phyloP scores from a whole-genome alignment of 768 basidiomycete genomes.

The Hericium alpestre region DNA sequence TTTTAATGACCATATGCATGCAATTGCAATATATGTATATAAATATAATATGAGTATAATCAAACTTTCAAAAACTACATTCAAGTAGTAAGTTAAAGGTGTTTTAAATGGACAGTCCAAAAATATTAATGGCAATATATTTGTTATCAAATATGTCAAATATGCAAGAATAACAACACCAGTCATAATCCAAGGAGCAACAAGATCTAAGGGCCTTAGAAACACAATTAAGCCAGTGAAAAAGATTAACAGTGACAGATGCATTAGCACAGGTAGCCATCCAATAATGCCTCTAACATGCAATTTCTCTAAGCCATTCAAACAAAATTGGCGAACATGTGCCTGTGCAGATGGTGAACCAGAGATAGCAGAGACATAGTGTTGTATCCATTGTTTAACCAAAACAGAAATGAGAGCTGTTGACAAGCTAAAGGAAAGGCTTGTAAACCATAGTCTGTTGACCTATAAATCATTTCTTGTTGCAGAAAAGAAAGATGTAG shows the following conservation, averaged over 20 bases:
- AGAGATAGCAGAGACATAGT: not conserved
- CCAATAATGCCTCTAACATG: not conserved
- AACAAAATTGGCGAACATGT: not conserved
- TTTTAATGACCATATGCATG: no score
- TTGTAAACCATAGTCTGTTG: not conserved
- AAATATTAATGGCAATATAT: not conserved
- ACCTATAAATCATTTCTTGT: not conserved
- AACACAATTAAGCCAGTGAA: not conserved
- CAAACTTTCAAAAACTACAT: no score
- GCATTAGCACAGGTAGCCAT: not conserved
- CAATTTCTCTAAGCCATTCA: not conserved
- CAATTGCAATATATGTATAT: no score
- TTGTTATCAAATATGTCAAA: not conserved
- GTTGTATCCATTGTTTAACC: not conserved
- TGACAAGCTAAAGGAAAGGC: not conserved
- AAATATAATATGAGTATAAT: no score
- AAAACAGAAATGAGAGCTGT: not conserved
- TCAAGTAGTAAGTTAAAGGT: not conserved
- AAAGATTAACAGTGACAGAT: not conserved
- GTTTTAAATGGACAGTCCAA: not conserved
- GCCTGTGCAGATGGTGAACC: not conserved
- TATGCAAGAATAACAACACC: not conserved
- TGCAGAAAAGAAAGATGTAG: not conserved
- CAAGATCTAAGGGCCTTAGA: not conserved
- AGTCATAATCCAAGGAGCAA: not conserved